Evolutionary conservation across 768 basidiomycete species (phyloP).

Genomic region (Suillus variegatus): DNA sequence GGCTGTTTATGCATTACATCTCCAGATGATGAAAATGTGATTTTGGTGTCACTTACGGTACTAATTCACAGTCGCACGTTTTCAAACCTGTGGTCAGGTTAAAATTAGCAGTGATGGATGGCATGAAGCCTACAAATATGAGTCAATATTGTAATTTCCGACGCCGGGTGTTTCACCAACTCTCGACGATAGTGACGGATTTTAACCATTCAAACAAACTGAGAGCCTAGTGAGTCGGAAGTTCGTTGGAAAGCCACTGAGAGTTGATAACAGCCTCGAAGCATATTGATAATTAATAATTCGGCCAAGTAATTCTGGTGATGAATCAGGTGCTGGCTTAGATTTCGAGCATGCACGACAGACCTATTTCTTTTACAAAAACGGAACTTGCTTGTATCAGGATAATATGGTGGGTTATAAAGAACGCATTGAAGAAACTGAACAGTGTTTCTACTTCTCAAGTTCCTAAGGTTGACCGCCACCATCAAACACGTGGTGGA

Average conservation of each 20-base stretch:
- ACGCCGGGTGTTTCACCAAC: background rate
- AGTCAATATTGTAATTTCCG: background rate
- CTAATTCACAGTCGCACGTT: background rate
- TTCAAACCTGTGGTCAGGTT: background rate
- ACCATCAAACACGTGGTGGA: background rate
- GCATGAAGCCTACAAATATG: background rate
- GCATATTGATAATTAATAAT: background rate
- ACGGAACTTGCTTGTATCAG: background rate
- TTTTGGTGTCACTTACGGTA: background rate
- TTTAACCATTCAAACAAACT: background rate
- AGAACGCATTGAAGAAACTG: background rate
- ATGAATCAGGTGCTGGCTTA: background rate
- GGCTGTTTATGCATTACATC: too few species aligned
- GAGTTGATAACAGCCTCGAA: background rate
- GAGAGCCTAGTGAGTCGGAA: background rate
- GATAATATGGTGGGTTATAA: background rate
- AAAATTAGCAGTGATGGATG: background rate
- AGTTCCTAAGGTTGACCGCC: background rate
- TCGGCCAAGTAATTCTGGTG: background rate
- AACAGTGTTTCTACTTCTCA: background rate
- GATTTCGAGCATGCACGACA: background rate
- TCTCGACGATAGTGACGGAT: background rate
- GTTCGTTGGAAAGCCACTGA: background rate
- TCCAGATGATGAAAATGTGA: background rate
- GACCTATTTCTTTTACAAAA: background rate